A percentile compares a stretch with the other conserved stretches of the same genome.
These are phyloP conservation scores for Acer saccharum DNA, from an alignment of 345 rosid genomes.

Conservation along the genomic window DNA sequence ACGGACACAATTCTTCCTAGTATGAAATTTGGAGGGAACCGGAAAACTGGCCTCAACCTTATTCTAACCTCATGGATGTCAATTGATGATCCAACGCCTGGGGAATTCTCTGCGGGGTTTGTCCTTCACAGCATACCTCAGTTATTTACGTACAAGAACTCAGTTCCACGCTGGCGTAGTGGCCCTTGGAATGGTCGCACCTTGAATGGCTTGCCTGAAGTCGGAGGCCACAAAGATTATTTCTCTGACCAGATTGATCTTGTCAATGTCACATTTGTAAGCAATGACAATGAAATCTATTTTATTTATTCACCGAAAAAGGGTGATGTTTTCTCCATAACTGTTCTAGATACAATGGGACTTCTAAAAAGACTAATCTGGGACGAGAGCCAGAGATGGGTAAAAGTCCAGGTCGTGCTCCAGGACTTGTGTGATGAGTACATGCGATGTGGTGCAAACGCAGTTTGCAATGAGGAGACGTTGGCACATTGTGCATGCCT, in stretches of 20 bases:
- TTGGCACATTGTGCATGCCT: conserved; percentile 15
- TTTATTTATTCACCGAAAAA: neutral
- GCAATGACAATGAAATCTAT: neutral
- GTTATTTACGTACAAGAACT: neutral
- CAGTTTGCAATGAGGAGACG: conserved; percentile 1
- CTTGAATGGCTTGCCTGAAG: neutral
- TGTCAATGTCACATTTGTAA: neutral
- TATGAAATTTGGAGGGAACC: conserved; percentile 23
- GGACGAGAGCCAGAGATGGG: conserved; percentile 16
- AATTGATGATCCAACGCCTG: conserved; percentile 19
- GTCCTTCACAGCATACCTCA: conserved; percentile 9
- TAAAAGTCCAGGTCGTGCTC: neutral
- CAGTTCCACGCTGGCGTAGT: conserved; percentile 5
- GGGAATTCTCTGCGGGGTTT: conserved; percentile 11
- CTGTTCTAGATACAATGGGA: conserved; percentile 3
- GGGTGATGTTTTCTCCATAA: neutral
- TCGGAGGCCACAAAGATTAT: neutral
- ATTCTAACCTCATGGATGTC: conserved; percentile 32
- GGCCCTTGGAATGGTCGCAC: conserved; percentile 18
- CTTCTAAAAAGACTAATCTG: neutral
- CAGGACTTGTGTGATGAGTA: conserved; percentile 29
- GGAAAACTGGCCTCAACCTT: conserved; percentile 16
- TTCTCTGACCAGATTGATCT: neutral
- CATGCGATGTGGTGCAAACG: conserved; percentile 16
- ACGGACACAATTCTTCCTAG: conserved; percentile 19